These are phyloP conservation scores for Fusarium napiforme DNA, from an alignment of 2,329 filamentous ascomycete species.

Conservation along the genomic window DNA sequence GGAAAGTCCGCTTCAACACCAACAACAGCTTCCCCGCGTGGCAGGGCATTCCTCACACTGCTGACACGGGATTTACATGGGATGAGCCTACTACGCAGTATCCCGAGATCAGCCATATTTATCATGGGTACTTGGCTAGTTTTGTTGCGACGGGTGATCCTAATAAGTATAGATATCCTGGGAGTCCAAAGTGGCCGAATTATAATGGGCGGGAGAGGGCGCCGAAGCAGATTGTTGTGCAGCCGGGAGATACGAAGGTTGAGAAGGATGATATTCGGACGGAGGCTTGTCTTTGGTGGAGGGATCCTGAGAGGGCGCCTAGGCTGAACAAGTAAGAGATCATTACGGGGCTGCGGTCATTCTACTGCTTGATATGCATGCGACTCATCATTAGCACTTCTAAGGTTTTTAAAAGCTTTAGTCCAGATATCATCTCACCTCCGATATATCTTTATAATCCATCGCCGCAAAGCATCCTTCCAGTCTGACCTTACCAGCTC, in stretches of 20 bases:
- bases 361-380: too few relatives aligned
- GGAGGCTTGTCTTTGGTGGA: slow-evolving; percentile 51
- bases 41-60: slow-evolving; percentile 52
- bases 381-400: too few relatives aligned
- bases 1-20: slow-evolving; percentile 54
- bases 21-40: slow-evolving; percentile 49
- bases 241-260: slow-evolving; percentile 46
- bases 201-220: slow-evolving; percentile 14
- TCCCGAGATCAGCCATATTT: slow-evolving; percentile 50
- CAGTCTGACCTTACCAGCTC: too few relatives aligned
- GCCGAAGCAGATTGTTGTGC: slow-evolving; percentile 48
- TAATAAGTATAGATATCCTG: slow-evolving; percentile 41
- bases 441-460: too few relatives aligned
- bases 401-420: too few relatives aligned
- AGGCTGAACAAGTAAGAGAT: slow-evolving; percentile 49
- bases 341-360: too few relatives aligned
- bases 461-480: too few relatives aligned
- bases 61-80: slow-evolving; percentile 52
- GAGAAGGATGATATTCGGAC: slow-evolving; percentile 49
- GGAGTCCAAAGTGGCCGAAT: slow-evolving; percentile 32
- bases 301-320: slow-evolving; percentile 48
- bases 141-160: slow-evolving; percentile 52
- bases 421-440: too few relatives aligned
- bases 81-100: slow-evolving; percentile 49
- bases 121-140: slow-evolving; percentile 52